These are phyloP conservation scores for Ophiostoma ulmi DNA, from an alignment of 2,329 filamentous ascomycete genomes.

Conservation along the genomic window DNA sequence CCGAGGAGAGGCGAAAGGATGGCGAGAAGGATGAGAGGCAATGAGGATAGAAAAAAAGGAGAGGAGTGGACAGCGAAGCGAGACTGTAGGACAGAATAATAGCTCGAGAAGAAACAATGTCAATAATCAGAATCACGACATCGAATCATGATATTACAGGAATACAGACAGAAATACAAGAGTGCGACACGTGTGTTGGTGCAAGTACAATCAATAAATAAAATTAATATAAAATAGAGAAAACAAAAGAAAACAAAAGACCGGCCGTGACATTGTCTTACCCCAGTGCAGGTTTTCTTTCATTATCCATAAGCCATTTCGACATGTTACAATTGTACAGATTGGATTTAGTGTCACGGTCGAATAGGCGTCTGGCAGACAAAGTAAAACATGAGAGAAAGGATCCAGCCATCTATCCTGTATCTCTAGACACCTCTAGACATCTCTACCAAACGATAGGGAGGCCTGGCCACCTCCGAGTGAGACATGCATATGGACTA, in stretches of 20 bases:
- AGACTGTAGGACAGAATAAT: neutral
- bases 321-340: neutral
- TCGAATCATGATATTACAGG: neutral
- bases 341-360: neutral
- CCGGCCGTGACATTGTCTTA: neutral
- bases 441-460: neutral
- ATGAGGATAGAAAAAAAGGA: too few relatives aligned
- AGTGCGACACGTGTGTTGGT: neutral
- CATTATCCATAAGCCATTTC: neutral
- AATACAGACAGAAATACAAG: too few relatives aligned
- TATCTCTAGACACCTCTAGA: neutral
- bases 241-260: neutral
- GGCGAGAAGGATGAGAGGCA: too few relatives aligned
- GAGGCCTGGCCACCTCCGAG: neutral
- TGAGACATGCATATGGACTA: neutral
- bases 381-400: neutral
- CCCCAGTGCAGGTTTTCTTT: constrained; percentile 5
- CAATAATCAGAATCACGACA: neutral
- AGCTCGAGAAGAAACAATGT: neutral
- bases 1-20: neutral
- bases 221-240: neutral
- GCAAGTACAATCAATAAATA: neutral
- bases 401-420: neutral
- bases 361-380: neutral
- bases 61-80: neutral